Evolutionary conservation across 2,329 filamentous ascomycete species (phyloP), one percentile per base, ranked within the genome.

Genomic region (Fusarium nisikadoi): DNA sequence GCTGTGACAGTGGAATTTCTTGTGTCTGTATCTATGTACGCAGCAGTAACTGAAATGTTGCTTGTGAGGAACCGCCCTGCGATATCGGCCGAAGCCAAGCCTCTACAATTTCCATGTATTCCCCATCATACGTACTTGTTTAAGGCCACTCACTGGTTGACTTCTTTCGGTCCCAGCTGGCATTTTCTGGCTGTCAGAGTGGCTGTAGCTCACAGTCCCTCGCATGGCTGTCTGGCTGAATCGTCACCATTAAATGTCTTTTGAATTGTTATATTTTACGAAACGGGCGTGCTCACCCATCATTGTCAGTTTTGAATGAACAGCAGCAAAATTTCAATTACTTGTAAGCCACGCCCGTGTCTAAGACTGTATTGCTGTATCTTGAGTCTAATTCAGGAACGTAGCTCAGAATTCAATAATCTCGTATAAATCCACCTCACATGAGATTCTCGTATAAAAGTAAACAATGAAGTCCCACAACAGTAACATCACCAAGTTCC

Each of bases 21-120:
- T 47, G 13, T 43, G 36, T 41, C 35, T n/a, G 10, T 31, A 27
- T 53, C 46, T 49, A 33, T 41, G 13, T 27, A 14, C n/a, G 4
- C n/a, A 17, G 20, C 41, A n/a, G 23, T 27, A 50, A 38, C 20
- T 56, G 23, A 25, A 25, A 25, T 25, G 54, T 36, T 56, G 29
- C 39, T 27, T 20, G 17, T 16, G n/a, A n/a, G 27, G 17, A 38
- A 20, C 39, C 38, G 25, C 16, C 17, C 54, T 71, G 68, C 55
- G 68, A 63, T 71, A 42, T 68, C 62, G 68, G 68, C 56, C 41
- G 14, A 17, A 12, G 5, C 13, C 29, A 46, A 56, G 10, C 9
- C 31, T 56, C n/a, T 25, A 47, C 27, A 16, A 47, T 47, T 46
- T 35, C n/a, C 8, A 46, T 46, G 8, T 12, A 17, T 23, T 35